Conservation (phyloP, 2,329 filamentous ascomycete genomes). For the Dichotomopilus funicola region DNA sequence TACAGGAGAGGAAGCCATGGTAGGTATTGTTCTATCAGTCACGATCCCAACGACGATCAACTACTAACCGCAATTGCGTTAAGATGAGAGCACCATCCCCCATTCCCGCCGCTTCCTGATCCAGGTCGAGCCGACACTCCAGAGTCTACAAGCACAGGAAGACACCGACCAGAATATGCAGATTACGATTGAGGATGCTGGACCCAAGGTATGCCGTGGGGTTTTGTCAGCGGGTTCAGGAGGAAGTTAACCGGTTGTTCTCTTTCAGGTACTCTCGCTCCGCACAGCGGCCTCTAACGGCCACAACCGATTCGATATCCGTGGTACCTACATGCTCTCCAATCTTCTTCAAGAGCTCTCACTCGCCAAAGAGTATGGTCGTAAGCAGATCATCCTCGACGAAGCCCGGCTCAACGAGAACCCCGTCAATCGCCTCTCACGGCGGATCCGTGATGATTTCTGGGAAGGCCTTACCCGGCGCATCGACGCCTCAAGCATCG, state of each 20-base stretch:
- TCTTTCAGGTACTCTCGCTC: constrained; percentile 63
- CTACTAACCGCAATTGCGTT: neutral
- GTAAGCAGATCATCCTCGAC: constrained; percentile 84
- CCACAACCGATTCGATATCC: constrained; percentile 80
- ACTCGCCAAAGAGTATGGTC: constrained; percentile 82
- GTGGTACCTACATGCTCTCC: constrained; percentile 94
- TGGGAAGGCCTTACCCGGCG: constrained; percentile 86
- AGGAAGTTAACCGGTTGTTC: neutral
- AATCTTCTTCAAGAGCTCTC: constrained; percentile 94
- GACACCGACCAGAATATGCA: constrained; percentile 93
- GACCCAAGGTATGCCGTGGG: constrained; percentile 63
- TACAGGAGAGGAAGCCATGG: constrained; percentile 55
- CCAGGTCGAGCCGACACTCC: constrained; percentile 75
- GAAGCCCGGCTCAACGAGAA: constrained; percentile 91
- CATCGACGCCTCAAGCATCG: constrained; percentile 84
- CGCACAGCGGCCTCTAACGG: constrained; percentile 82
- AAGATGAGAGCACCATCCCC: constrained; percentile 65
- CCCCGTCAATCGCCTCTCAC: constrained; percentile 78
- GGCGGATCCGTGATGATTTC: constrained; percentile 83
- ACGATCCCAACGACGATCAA: neutral
- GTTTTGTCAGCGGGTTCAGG: neutral
- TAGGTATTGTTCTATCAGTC: constrained; percentile 24
- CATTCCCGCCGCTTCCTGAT: constrained; percentile 74
- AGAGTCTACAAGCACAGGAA: constrained; percentile 73
- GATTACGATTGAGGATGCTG: constrained; percentile 93